Percentiles rank a stretch among this genome's conserved stretches.
Conservation (phyloP, 345 rosid species). For the Salix purpurea region DNA sequence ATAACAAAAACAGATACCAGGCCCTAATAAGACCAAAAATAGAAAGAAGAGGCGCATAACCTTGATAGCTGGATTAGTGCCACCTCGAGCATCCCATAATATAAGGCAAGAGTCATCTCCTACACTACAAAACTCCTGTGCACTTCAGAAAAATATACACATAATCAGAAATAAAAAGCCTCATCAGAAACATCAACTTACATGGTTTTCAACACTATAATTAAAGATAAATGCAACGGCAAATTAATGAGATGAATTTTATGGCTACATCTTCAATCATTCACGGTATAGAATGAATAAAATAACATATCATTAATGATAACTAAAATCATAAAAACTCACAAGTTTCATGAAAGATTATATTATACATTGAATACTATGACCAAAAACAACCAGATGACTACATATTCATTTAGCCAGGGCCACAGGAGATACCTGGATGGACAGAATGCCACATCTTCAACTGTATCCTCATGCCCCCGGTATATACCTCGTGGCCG, state of each 20-base stretch:
- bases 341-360: not conserved
- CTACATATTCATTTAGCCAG: not conserved
- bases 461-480: constrained; percentile 97
- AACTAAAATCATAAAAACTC: not conserved
- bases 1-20: not conserved
- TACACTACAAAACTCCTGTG: constrained; percentile 95
- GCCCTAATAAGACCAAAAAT: not conserved
- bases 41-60: constrained; percentile 23
- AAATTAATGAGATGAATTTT: not conserved
- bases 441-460: constrained; percentile 94
- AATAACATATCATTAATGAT: not conserved
- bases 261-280: not conserved
- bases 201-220: not conserved
- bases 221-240: not conserved
- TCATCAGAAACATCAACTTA: constrained; percentile 7
- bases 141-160: constrained; percentile 44
- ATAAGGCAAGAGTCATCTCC: constrained; percentile 99
- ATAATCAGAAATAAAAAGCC: constrained; percentile 22
- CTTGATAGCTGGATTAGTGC: constrained; percentile 76
- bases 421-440: constrained; percentile 57
- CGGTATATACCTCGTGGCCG: constrained; percentile 91
- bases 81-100: constrained; percentile 96
- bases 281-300: not conserved
- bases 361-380: not conserved
- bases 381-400: not conserved